phyloP scores from a whole-genome alignment of 257 asterid species.

The Solanum tacnaense region DNA sequence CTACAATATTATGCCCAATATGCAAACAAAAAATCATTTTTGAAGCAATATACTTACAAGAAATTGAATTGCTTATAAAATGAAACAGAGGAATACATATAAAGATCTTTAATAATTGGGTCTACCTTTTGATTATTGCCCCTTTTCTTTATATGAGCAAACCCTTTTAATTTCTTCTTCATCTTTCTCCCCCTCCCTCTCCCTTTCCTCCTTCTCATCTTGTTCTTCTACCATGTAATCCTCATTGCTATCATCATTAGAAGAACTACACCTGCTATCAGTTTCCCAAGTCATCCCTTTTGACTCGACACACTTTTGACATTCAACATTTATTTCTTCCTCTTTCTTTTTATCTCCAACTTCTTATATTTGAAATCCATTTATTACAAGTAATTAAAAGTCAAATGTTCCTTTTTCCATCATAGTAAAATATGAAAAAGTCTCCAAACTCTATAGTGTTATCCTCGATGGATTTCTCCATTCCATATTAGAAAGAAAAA shows the following conservation, averaged over 20 bases:
- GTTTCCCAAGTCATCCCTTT: no score
- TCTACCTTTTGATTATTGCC: background rate
- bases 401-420: background rate
- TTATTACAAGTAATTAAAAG: no score
- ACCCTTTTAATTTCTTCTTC: background rate
- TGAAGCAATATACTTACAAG: background rate
- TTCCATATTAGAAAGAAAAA: no score
- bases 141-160: background rate
- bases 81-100: no score
- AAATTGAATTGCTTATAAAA: background rate
- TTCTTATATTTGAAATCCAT: no score
- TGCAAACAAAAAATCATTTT: background rate
- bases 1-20: background rate
- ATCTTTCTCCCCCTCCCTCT: background rate
- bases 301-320: no score
- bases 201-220: background rate
- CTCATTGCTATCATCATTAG: no score
- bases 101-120: background rate
- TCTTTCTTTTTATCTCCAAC: no score
- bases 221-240: background rate
- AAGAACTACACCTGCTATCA: no score
- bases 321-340: no score
- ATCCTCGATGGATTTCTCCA: background rate
- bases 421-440: background rate
- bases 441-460: background rate